Conservation (phyloP, 108 stramenopile genomes). For the Cyclotella cryptica region DNA sequence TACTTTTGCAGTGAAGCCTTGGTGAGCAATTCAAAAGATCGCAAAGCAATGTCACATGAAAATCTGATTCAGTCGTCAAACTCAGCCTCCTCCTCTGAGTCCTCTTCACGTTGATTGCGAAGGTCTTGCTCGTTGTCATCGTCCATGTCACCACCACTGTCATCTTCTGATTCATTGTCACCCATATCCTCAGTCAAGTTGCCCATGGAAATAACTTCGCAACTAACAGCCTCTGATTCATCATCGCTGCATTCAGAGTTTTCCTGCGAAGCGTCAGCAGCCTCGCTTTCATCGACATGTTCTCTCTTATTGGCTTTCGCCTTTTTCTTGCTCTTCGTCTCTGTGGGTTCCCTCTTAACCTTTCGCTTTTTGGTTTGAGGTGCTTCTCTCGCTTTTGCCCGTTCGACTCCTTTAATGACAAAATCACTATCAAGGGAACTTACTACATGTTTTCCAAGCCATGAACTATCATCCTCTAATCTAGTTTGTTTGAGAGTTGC, state of each 20-base stretch:
- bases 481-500: constrained; percentile 42
- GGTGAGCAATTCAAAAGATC: too few species aligned
- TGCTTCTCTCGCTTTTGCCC: constrained; percentile 48
- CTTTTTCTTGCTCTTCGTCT: constrained; percentile 24
- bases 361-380: constrained; percentile 45
- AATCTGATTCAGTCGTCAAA: constrained; percentile 12
- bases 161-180: constrained; percentile 42
- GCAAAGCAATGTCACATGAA: too few species aligned
- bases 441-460: constrained; percentile 49
- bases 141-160: neutral
- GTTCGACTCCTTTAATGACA: constrained; percentile 24
- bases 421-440: constrained; percentile 38
- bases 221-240: constrained; percentile 31
- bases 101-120: neutral
- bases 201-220: constrained; percentile 22
- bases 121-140: constrained; percentile 16
- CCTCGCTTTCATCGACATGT: constrained; percentile 16
- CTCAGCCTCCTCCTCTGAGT: constrained; percentile 29
- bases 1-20: too few species aligned
- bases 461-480: constrained; percentile 36
- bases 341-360: constrained; percentile 20
- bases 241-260: constrained; percentile 22
- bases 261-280: constrained; percentile 15
- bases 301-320: constrained; percentile 15
- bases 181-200: constrained; percentile 38